Evolutionary conservation across 768 basidiomycete species (phyloP).

Genomic region (Lanmaoa pseudosensibilis): DNA sequence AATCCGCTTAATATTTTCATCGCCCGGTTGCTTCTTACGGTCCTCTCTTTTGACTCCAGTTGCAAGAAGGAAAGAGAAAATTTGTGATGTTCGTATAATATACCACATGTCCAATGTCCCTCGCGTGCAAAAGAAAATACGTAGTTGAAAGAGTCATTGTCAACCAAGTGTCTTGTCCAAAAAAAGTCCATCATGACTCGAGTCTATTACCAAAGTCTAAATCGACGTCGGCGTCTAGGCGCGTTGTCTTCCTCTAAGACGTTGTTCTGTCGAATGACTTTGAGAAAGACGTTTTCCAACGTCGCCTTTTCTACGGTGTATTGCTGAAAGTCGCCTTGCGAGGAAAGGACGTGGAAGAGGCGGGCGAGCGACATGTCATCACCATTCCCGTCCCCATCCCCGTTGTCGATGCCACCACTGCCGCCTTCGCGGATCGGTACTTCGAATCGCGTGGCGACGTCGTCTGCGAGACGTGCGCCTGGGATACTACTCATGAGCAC

Average conservation of each 20-base stretch:
- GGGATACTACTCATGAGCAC: conserved; percentile 61
- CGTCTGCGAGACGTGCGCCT: conserved; percentile 64
- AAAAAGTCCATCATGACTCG: neutral
- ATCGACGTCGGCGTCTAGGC: conserved; percentile 5
- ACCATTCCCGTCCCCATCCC: neutral
- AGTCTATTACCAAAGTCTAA: conserved; percentile 3
- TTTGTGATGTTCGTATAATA: conserved; percentile 1
- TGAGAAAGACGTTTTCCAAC: conserved; percentile 71
- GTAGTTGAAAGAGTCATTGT: neutral
- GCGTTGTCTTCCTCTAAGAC: conserved; percentile 48
- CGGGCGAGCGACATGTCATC: conserved; percentile 49
- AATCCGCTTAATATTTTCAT: conserved; percentile 22
- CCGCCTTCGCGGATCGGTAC: conserved; percentile 48
- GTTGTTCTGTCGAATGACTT: conserved; percentile 64
- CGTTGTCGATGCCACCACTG: neutral
- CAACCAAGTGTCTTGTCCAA: no score
- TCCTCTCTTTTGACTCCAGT: neutral
- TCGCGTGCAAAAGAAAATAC: neutral
- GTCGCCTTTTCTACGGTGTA: conserved; percentile 72
- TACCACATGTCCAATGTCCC: neutral
- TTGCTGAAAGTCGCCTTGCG: conserved; percentile 55
- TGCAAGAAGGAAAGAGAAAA: conserved; percentile 9
- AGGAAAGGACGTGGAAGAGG: conserved; percentile 57
- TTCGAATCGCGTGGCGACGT: conserved; percentile 75
- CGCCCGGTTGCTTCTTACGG: conserved; percentile 7